These are phyloP conservation scores for Papiliotrema terrestris DNA, from an alignment of 1,284 basidiomycete species.

Conservation along the genomic window DNA sequence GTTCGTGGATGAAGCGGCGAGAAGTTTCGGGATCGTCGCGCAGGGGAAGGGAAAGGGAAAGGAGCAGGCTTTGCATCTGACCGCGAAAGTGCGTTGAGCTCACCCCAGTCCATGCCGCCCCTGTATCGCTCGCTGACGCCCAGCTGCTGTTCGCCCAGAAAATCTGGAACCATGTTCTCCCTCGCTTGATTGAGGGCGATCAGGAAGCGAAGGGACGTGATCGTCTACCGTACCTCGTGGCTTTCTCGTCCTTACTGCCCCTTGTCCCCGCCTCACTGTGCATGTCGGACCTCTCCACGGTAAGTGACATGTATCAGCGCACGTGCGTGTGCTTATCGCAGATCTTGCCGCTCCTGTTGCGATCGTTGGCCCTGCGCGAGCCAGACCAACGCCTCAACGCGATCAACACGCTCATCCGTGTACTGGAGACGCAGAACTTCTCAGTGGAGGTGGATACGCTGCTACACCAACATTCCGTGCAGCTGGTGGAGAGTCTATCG, in stretches of 20 bases:
- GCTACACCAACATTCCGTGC: constrained; percentile 66
- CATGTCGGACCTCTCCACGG: constrained; percentile 61
- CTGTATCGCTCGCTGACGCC: neutral
- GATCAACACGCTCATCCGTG: constrained; percentile 71
- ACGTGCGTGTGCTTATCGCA: constrained; percentile 41
- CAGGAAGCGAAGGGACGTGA: constrained; percentile 33
- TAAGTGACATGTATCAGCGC: constrained; percentile 44
- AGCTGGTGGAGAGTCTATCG: constrained; percentile 68
- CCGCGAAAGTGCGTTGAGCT: constrained; percentile 60
- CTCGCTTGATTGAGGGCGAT: constrained; percentile 65
- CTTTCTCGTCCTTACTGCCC: constrained; percentile 76
- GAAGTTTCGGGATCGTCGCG: constrained; percentile 64
- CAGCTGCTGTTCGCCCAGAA: constrained; percentile 83
- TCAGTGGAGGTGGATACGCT: constrained; percentile 45
- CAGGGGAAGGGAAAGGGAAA: constrained; percentile 53
- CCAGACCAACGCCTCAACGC: constrained; percentile 69
- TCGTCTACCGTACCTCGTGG: constrained; percentile 75
- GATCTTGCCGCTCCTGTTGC: constrained; percentile 84
- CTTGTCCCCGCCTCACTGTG: constrained; percentile 75
- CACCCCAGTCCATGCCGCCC: too few relatives aligned
- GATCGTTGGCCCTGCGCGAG: constrained; percentile 74
- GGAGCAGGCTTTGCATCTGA: constrained; percentile 60
- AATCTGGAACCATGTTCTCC: constrained; percentile 70
- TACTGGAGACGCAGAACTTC: constrained; percentile 61
- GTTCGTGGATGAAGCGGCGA: constrained; percentile 57